Percentiles rank a stretch among this genome's conserved stretches.
phyloP scores from a whole-genome alignment of 257 asterid genomes.

The Apocynum venetum region DNA sequence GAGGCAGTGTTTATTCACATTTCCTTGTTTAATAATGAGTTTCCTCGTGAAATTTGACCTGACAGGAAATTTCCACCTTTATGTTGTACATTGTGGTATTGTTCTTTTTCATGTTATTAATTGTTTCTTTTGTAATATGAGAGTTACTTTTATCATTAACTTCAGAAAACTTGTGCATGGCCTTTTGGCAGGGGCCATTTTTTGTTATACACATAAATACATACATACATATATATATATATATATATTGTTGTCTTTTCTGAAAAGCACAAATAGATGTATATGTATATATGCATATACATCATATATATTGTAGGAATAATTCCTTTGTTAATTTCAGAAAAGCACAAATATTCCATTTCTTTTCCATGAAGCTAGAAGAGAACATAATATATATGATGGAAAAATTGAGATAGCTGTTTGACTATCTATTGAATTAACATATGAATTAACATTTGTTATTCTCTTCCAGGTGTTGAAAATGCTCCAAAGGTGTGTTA shows the following conservation, averaged over 20 bases:
- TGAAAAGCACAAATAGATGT: too few relatives aligned
- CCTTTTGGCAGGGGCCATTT: neutral
- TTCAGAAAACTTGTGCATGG: neutral
- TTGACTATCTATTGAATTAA: neutral
- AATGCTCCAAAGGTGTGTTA: slow-evolving; percentile 78
- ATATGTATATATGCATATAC: too few relatives aligned
- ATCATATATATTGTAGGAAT: too few relatives aligned
- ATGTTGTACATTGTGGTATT: neutral
- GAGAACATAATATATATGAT: neutral
- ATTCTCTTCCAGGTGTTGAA: slow-evolving; percentile 32
- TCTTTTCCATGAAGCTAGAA: neutral
- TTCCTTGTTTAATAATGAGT: neutral
- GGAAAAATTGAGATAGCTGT: neutral
- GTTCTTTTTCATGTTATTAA: neutral
- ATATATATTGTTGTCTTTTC: neutral
- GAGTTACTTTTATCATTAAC: neutral
- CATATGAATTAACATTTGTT: neutral
- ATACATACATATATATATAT: too few relatives aligned
- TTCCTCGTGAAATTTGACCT: neutral
- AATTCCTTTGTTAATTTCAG: neutral
- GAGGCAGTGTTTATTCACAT: neutral
- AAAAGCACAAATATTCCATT: neutral
- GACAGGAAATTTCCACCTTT: neutral
- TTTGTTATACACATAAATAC: neutral
- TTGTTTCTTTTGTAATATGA: neutral